Base-by-base conservation (phyloP, 805 yeast genomes). In the Priceomyces carsonii region DNA sequence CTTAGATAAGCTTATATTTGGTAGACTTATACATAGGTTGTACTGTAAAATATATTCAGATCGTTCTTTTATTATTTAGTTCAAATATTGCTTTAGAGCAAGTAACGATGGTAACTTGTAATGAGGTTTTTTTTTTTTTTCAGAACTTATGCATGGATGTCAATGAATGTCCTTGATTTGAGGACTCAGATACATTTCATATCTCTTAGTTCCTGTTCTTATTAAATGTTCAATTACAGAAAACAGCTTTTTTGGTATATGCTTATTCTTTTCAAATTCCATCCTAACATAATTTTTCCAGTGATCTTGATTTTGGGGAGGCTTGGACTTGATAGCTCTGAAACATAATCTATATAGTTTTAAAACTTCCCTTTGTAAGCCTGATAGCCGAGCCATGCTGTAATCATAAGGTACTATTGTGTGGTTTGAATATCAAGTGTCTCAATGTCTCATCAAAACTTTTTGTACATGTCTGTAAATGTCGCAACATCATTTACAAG, bases 181-280 rank as follows among this genome's bases (percentile, higher is more conserved):
- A 1, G 85, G 79, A 43, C 79, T 75, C 46, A 82, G 76, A 47
- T 80, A 85, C 77, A 81, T 76, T 43, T 88, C 95, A 32, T 74
- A 68, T 50, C 84, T 69, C 51, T 81, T 79, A 42, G 75, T 69
- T 3, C 98, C 98, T 3, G 75, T 71, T 39, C 98, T 69, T 26
- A 90, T 59, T 24, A 91, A 67, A 59, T 90, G 89, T 55, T 90
- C 98, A 28, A 90, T 79, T 1, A 95, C 84, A 28, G 82, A 71
- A 56, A 90, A 90, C 45, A 87, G 95, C 47, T 85, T 82, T 56
- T 84, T 81, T 23, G 84, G 78, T 8, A 90, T 60, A 19, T 56
- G 48, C 32, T 68, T 63, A 54, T 80, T 68, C 47, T 79, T 78
- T 10, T 52, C 63, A 56, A 90, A 91, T 53, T 87, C 91, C n/a